Evolutionary conservation across 345 rosid genomes (phyloP), one percentile per base, ranked within the genome.

Genomic region (Eucalyptus urophylla): DNA sequence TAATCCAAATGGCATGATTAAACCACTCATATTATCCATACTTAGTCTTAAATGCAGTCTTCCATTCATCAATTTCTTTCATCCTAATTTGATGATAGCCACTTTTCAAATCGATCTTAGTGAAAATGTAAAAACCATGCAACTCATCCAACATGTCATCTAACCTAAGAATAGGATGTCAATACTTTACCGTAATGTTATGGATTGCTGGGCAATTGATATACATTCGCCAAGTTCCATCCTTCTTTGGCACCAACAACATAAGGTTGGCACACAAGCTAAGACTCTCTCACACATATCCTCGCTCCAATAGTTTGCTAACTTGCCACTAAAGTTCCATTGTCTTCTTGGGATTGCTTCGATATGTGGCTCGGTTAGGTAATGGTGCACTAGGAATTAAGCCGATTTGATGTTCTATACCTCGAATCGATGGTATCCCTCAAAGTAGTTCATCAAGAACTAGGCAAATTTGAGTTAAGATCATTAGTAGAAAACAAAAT

Each of bases 251-350:
- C n/a, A 58, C n/a, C 0, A 58, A 58, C 7, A 58, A 58, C 11
- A 58, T 5, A 58, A 14, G 65, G n/a, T 25, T 6, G 6, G 2
- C 1, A 2, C 13, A 58, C 0, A 7, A 27, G n/a, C 65, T 58
- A 58, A 58, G 29, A 24, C 14, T 11, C 65, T 58, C 29, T 58
- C 65, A 2, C n/a, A 58, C n/a, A 58, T 58, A 58, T 11, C 65
- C 13, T 24, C 2, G 1, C 65, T 58, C 65, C 3, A 58, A 58
- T 58, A 58, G 65, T 58, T 58, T 27, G 21, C 13, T 58, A 25
- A 58, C 69, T 60, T 60, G 69, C 16, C 16, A 14, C 6, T 50
- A 1, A 50, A 50, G 19, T 50, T 60, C 15, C 16, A 7, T 60
- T 60, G 69, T 60, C 69, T 60, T 13, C 15, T 27, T 4, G 4